Evolutionary conservation across 345 rosid species (phyloP).

Genomic region (Corchorus capsularis): DNA sequence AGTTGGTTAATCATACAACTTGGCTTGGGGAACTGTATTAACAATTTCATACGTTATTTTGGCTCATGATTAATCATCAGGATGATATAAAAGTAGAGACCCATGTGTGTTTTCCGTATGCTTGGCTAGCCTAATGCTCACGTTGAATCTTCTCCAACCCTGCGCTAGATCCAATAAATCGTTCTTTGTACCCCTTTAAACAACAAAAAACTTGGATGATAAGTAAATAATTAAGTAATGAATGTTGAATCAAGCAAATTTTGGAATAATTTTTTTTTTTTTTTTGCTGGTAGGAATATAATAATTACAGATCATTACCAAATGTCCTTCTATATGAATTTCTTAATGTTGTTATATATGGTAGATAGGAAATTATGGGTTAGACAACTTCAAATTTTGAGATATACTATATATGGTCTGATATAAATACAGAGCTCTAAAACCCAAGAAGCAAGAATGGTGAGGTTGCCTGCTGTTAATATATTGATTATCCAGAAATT

Average conservation of each 20-base stretch:
- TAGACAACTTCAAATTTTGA: background rate
- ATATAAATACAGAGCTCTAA: background rate
- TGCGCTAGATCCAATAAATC: slow-evolving; percentile 8
- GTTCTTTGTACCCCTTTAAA: background rate
- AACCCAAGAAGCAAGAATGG: background rate
- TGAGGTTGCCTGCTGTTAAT: background rate
- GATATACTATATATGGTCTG: background rate
- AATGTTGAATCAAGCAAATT: background rate
- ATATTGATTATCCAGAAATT: background rate
- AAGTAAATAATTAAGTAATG: background rate
- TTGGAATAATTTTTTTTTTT: too few species aligned
- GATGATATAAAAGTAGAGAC: too few species aligned
- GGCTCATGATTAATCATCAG: too few species aligned
- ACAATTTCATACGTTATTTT: too few species aligned
- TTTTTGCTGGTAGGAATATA: too few species aligned
- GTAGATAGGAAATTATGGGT: background rate
- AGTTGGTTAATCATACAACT: too few species aligned
- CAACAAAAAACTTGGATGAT: background rate
- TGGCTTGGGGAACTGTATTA: too few species aligned
- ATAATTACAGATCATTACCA: too few species aligned
- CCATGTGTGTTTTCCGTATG: background rate
- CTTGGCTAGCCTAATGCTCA: background rate
- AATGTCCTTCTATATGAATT: too few species aligned
- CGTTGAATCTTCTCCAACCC: background rate
- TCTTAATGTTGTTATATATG: too few species aligned